Base-by-base conservation (phyloP, 1,284 basidiomycete species). In the Pseudozyma sp. region DNA sequence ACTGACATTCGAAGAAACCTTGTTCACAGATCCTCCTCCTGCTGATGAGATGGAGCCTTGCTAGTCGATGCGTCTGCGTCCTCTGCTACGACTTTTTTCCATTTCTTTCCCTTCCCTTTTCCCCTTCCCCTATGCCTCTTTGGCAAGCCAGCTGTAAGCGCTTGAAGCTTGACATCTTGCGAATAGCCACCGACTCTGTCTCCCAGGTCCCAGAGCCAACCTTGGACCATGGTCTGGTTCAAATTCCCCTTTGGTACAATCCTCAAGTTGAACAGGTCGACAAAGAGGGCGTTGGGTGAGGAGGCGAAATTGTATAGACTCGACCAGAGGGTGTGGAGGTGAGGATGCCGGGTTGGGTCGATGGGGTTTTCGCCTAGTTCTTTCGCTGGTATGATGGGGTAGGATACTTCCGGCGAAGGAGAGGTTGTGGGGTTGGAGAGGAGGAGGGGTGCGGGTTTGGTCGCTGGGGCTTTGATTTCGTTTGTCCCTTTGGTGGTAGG, bases 331-430 rank as follows among this genome's bases (percentile, higher is more conserved):
- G 42, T 39, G 55, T 48, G 35, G 31, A 70, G 55, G 21, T 59
- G 34, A 1, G 71, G 71, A 36, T 74, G 71, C 25, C 25, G 8
- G 8, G 10, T 5, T 12, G 58, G 44, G 31, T 74, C 49, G 38
- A 74, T 25, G 5, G 71, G 71, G 43, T 74, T 74, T 59, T 74
- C 71, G 14, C 62, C 58, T 11, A 70, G 62, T 45, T 70, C 68
- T 44, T 61, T 57, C 21, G 68, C 44, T 4, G 68, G 62, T 51
- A 70, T 65, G 3, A 52, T 50, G 1, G 62, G 59, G 44, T 50
- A 57, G 31, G 34, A n/a, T 31, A 31, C 25, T 31, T 31, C 25
- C 25, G 25, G 25, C 25, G 25, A 31, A 31, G 25, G 25, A 40
- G 19, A 16, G 25, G 34, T 34, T 25, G 40, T 1, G 10, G 40